These are phyloP conservation scores for Inga leiocalycina DNA, from an alignment of 306 rosid genomes.

Conservation along the genomic window DNA sequence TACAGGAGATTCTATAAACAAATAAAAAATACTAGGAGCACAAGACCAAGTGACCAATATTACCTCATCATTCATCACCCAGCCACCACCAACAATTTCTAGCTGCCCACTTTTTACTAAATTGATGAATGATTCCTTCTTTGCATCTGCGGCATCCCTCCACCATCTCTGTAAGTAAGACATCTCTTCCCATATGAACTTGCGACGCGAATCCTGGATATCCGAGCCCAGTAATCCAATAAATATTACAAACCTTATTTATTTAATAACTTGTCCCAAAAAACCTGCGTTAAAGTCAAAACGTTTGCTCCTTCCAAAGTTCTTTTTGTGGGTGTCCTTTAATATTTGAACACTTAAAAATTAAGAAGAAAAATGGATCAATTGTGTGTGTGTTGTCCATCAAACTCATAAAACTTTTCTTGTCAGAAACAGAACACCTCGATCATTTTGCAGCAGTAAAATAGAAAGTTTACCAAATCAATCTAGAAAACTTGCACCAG, in stretches of 20 bases:
- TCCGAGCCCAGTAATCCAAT: conserved; percentile 21
- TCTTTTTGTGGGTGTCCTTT: not conserved
- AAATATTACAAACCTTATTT: conserved; percentile 21
- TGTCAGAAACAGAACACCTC: not conserved
- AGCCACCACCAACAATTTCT: conserved; percentile 99
- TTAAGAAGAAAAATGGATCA: not conserved
- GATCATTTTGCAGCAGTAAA: not conserved
- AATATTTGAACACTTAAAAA: conserved; percentile 2
- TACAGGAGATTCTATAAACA: not conserved
- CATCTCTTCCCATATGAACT: conserved; percentile 99
- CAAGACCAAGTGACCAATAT: conserved; percentile 34
- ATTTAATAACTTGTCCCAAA: conserved; percentile 10
- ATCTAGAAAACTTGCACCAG: not conserved
- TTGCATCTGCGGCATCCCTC: conserved; percentile 80
- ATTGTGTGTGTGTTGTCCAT: not conserved
- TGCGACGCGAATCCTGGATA: conserved; percentile 80
- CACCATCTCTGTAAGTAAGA: conserved; percentile 99
- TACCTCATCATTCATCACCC: conserved; percentile 99
- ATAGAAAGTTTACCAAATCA: not conserved
- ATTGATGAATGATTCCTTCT: conserved; percentile 60
- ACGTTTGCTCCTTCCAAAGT: conserved; percentile 9
- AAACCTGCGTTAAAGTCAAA: conserved; percentile 5
- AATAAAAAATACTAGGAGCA: not conserved
- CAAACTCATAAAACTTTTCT: not conserved
- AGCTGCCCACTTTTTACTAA: conserved; percentile 89